Base-by-base conservation (phyloP, 495 filamentous ascomycete species). In the Penicillium lividum region DNA sequence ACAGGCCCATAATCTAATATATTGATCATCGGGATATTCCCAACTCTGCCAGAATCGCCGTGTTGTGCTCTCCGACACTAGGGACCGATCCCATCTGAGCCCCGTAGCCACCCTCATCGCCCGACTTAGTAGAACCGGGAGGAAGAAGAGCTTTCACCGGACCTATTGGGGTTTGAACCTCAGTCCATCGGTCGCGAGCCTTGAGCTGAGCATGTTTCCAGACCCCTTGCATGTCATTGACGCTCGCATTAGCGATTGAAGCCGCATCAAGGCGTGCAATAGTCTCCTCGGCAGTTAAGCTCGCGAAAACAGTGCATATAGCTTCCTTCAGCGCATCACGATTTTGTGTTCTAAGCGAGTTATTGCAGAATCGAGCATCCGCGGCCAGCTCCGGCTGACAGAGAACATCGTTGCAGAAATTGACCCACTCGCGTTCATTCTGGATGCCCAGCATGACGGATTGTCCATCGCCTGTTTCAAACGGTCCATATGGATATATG, bases 401-500 rank as follows among this genome's bases (percentile, higher is more conserved):
- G 15, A 80, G 65, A 7, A 82, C 77, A 16, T 62, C 58, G 1
- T 61, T 53, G 51, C 79, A 82, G 58, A 82, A 80, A 4, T 68
- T 78, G 10, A 58, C 64, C 79, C 78, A 82, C 63, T 82, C 80
- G 6, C 79, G 66, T 62, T 82, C 79, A 54, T 82, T 82, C 52
- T 83, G 80, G 30, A 83, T 76, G 0, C 79, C 80, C 16, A 83
- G 61, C 79, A 83, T 82, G n/a, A 83, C 77, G 0, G 77, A 73
- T 10, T 74, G 69, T 0, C 72, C 70, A 27, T 72, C 75, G 0
- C 78, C 77, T 0, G 80, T 74, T 38, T 77, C 73, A 46, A 83
- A 83, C 0, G 77, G 77, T 0, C 80, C 80, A 50, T 83, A 83
- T 5, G 80, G 80, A 42, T 82, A 83, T 29, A 82, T 78, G 0